phyloP scores from a whole-genome alignment of 1,284 basidiomycete genomes.

The Pseudozyma pruni region DNA sequence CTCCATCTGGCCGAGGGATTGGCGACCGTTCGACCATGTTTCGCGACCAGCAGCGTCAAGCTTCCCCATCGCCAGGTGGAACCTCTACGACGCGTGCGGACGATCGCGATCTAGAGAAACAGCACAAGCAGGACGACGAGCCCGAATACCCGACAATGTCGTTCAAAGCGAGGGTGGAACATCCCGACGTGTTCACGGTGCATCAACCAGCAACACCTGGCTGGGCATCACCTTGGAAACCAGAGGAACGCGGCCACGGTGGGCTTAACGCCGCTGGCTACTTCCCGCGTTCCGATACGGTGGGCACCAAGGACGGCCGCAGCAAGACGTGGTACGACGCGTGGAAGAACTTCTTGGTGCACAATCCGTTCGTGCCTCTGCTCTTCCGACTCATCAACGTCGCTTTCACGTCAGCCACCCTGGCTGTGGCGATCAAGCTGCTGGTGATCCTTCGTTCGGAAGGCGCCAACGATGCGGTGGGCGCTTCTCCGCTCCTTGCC shows the following conservation, averaged over 20 bases:
- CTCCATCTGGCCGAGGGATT: slow-evolving; percentile 3
- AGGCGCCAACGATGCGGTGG: slow-evolving; percentile 77
- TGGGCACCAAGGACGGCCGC: slow-evolving; percentile 22
- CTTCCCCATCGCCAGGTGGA: slow-evolving; percentile 37
- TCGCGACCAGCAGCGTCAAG: slow-evolving; percentile 27
- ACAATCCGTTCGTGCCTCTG: slow-evolving; percentile 71
- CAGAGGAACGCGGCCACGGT: slow-evolving; percentile 49
- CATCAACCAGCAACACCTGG: slow-evolving; percentile 62
- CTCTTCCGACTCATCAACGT: slow-evolving; percentile 87
- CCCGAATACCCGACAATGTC: slow-evolving; percentile 44
- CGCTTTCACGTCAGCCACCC: slow-evolving; percentile 79
- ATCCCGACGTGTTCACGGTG: slow-evolving; percentile 51
- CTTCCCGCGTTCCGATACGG: slow-evolving; percentile 52
- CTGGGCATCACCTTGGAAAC: slow-evolving; percentile 62
- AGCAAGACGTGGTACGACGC: slow-evolving; percentile 33
- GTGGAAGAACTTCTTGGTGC: slow-evolving; percentile 61
- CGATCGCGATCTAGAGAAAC: slow-evolving; percentile 34
- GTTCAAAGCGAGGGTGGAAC: slow-evolving; percentile 43
- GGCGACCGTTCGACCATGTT: neutral
- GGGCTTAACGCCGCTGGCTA: slow-evolving; percentile 43
- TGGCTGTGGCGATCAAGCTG: slow-evolving; percentile 82
- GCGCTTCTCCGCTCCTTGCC: slow-evolving; percentile 82
- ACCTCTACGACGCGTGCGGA: slow-evolving; percentile 35
- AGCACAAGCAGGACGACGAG: slow-evolving; percentile 25
- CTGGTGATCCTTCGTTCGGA: slow-evolving; percentile 73